These are phyloP conservation scores for Penicillium hesseltinei DNA, from an alignment of 2,329 filamentous ascomycete species.

Conservation along the genomic window DNA sequence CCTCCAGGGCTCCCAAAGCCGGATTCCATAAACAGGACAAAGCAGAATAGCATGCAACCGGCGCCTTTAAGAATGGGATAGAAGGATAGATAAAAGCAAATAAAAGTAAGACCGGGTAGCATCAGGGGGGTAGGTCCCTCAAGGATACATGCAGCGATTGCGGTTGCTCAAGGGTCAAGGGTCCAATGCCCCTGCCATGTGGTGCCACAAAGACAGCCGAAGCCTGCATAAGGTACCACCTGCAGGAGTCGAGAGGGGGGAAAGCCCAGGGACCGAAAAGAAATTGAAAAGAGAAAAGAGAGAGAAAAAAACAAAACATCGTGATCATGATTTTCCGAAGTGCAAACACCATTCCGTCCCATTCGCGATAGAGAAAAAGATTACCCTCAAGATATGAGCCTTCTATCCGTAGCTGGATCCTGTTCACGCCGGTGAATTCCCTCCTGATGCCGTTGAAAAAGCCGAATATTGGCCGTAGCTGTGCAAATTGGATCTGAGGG, in stretches of 20 bases:
- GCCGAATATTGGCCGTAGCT: slow-evolving; percentile 5
- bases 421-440: slow-evolving; percentile 17
- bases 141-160: background rate
- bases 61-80: slow-evolving; percentile 23
- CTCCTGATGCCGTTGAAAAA: slow-evolving; percentile 5
- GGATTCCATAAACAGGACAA: slow-evolving; percentile 4
- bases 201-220: slow-evolving; percentile 5
- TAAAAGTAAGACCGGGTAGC: slow-evolving; percentile 12
- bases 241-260: slow-evolving; percentile 1
- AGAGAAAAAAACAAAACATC: slow-evolving; percentile 18
- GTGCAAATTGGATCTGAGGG: background rate
- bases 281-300: slow-evolving; percentile 9
- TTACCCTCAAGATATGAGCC: slow-evolving; percentile 23
- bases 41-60: slow-evolving; percentile 23
- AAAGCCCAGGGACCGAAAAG: slow-evolving; percentile 3
- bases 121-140: background rate
- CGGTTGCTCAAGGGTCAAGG: slow-evolving; percentile 1
- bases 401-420: slow-evolving; percentile 24
- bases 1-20: slow-evolving; percentile 5
- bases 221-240: slow-evolving; percentile 1
- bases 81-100: slow-evolving; percentile 23
- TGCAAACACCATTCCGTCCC: slow-evolving; percentile 23
- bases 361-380: slow-evolving; percentile 17
- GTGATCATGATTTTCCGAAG: slow-evolving; percentile 25
- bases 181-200: slow-evolving; percentile 2